Base-by-base conservation (phyloP, 2,329 filamentous ascomycete genomes). In the Curvularia eragrostidis region DNA sequence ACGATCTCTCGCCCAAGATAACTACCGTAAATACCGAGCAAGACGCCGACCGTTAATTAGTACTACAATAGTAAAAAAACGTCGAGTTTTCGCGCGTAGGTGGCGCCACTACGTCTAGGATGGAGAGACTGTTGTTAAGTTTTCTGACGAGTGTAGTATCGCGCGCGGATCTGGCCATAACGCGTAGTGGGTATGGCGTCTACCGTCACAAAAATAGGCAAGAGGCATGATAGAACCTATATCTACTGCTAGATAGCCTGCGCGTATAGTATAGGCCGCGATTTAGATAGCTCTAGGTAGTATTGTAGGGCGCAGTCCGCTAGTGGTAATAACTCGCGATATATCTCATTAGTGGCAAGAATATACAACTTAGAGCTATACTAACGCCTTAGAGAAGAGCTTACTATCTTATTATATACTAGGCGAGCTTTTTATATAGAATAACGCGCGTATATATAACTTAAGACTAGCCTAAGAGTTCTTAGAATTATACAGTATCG, bases 361-460 rank as follows among this genome's bases (percentile, higher is more conserved):
- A 5, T 65, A 65, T 46, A 52, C 50, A 30, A 34, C 53, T 9
- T 24, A 24, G 24, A 62, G 55, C 23, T 63, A 59, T 53, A 34
- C 1, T 18, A 18, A 48, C 10, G 43, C 51, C n/a, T 24, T 52
- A 32, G 56, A 32, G 41, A 61, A 50, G 58, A 48, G 4, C 46
- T 64, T 64, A 8, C 36, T 48, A 5, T 18, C 12, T 42, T 2
- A 50, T 3, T 62, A 61, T 47, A 26, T 13, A 23, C 19, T 30
- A 19, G 48, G 49, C 15, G 30, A 61, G 42, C 3, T 21, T 10
- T 68, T 65, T 58, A 58, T 67, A 52, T 56, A 68, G 52, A 61
- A 71, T 58, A 71, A 71, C 48, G 55, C 66, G 7, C 52, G 43
- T 30, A 64, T 71, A n/a, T 56, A 72, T 46, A 70, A 38, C 23